Base-by-base conservation (phyloP, 441 rosid species). In the Iberis amara region DNA sequence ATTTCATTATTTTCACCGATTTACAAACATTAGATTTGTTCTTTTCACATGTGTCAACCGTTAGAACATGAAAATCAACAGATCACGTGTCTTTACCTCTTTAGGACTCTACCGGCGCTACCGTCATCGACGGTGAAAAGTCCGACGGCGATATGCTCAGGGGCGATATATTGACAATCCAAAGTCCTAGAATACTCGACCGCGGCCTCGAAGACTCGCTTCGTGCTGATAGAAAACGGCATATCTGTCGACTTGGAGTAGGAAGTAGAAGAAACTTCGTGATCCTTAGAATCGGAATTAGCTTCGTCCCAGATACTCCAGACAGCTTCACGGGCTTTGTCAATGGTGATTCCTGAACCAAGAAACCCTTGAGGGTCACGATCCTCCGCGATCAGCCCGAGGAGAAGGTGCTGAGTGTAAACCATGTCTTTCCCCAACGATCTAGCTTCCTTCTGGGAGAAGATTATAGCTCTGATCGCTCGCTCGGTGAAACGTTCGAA, bases 101-200 rank as follows among this genome's bases (percentile, higher is more conserved):
- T 70, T 12, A 86, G 85, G 27, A 86, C 89, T 54, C 80, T 69
- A n/a, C 57, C 73, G 33, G 87, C 95, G 71, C 89, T 86, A 40
- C 97, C 97, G 55, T 89, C 94, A 66, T 89, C 97, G 53, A 79
- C 89, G 24, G 94, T 81, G 61, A 89, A 76, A 44, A 89, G 76
- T 3, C 91, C 95, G 49, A 89, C 63, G 18, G 91, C 82, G 31
- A 89, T 80, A 73, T 89, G 97, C 59, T 89, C 97, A 0, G 97
- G 96, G 6, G 94, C 76, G 13, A 89, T 82, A 47, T 79, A 89
- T 59, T 89, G 85, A 65, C 84, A 66, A 9, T 85, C 94, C 82
- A 79, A 49, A 35, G 74, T 82, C 76, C 87, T 74, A 3, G 97
- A 89, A 57, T 84, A 89, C 73, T 89, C 97, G 9, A 89, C 85